phyloP scores from a whole-genome alignment of 768 basidiomycete genomes.

The Dacryopinax spathularia region DNA sequence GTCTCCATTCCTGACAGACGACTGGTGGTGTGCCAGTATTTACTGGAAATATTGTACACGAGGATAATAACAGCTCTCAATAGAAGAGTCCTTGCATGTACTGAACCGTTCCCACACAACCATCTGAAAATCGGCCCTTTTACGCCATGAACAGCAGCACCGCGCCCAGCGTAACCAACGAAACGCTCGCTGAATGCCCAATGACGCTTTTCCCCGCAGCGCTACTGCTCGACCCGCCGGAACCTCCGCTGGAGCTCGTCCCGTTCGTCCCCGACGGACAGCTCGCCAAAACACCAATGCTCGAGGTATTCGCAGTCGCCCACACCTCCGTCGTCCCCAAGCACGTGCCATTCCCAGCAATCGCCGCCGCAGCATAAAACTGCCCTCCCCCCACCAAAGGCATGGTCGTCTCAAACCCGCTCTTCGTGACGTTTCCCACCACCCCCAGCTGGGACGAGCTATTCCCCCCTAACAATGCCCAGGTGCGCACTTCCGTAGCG shows the following conservation, averaged over 20 bases:
- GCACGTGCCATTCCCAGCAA: not conserved
- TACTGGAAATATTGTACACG: no score
- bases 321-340: not conserved
- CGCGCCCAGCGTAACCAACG: no score
- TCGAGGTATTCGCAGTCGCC: not conserved
- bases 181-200: no score
- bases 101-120: no score
- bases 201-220: no score
- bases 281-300: not conserved
- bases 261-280: not conserved
- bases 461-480: conserved; percentile 12
- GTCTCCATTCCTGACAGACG: no score
- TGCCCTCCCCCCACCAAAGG: not conserved
- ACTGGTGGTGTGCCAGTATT: no score
- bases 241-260: not conserved
- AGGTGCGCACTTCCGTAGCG: conserved; percentile 15
- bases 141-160: no score
- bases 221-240: not conserved
- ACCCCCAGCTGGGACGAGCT: conserved; percentile 1
- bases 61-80: no score
- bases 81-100: no score
- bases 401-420: conserved; percentile 15
- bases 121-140: no score
- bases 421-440: conserved; percentile 8
- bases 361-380: not conserved